phyloP scores from a whole-genome alignment of 73 alveolate genomes.

The Breviolum minutum region DNA sequence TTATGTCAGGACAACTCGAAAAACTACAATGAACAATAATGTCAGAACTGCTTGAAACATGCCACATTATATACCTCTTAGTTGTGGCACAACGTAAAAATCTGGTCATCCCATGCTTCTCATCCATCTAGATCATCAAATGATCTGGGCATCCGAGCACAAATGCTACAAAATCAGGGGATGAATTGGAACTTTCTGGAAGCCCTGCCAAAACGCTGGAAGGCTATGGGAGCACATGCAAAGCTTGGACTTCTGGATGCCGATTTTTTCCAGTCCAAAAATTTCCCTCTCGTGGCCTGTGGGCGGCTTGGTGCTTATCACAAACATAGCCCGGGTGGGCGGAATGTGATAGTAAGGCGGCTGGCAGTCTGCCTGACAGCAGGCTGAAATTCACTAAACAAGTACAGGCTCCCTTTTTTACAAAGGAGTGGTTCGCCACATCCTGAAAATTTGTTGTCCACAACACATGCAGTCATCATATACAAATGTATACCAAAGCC shows the following conservation, averaged over 20 bases:
- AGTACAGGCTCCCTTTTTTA: not conserved
- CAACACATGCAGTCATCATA: not conserved
- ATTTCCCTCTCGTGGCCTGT: not conserved
- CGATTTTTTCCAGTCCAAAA: not conserved
- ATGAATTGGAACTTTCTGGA: constrained; percentile 32
- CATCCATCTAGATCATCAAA: no score
- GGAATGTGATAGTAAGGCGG: constrained; percentile 95
- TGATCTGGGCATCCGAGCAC: not conserved
- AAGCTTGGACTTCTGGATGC: not conserved
- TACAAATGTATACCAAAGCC: no score
- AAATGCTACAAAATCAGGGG: constrained; percentile 41
- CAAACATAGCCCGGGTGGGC: constrained; percentile 93
- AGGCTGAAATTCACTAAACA: not conserved
- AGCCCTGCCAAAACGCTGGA: not conserved
- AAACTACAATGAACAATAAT: no score
- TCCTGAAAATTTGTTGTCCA: not conserved
- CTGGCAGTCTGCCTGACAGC: constrained; percentile 71
- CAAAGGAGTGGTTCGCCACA: not conserved
- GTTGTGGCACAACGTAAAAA: no score
- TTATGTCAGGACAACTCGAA: no score
- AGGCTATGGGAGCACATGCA: not conserved
- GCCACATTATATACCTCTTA: no score
- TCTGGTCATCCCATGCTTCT: no score
- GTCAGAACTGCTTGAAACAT: no score
- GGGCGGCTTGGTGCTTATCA: constrained; percentile 93